Conservation (phyloP, 139 green algal genomes). For the Chlamydomonas urium region DNA sequence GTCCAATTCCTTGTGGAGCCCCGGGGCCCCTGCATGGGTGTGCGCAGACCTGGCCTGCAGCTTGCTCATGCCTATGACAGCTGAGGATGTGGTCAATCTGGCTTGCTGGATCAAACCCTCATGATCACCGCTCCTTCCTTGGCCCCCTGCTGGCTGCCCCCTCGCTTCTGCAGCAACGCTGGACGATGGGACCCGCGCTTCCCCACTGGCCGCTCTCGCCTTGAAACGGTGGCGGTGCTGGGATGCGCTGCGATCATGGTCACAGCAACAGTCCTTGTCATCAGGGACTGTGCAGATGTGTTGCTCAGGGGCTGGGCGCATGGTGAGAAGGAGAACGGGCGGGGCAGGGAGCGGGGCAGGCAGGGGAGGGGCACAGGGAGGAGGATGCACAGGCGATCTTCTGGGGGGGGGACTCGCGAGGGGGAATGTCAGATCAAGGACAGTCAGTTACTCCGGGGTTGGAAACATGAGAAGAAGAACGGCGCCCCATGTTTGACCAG, state of each 20-base stretch:
- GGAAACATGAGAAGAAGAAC: background rate
- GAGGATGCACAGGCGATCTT: too few relatives aligned
- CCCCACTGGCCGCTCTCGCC: slow-evolving; percentile 54
- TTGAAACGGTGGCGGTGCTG: slow-evolving; percentile 65
- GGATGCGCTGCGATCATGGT: slow-evolving; percentile 67
- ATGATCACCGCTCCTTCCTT: background rate
- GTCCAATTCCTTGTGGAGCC: background rate
- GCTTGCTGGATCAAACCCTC: background rate
- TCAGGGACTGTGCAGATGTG: slow-evolving; percentile 28
- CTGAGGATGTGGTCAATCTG: too few relatives aligned
- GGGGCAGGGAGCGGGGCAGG: too few relatives aligned
- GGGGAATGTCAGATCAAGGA: too few relatives aligned
- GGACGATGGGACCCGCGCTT: slow-evolving; percentile 37
- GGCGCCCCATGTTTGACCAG: background rate
- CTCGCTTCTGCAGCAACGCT: background rate
- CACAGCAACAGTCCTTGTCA: slow-evolving; percentile 51
- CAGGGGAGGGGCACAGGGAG: too few relatives aligned
- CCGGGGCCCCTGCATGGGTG: too few relatives aligned
- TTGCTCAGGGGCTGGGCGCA: slow-evolving; percentile 23
- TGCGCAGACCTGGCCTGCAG: too few relatives aligned
- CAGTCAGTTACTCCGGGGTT: too few relatives aligned
- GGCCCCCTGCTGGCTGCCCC: background rate
- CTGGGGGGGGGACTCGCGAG: too few relatives aligned
- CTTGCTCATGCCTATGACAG: too few relatives aligned
- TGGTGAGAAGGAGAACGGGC: slow-evolving; percentile 24